Conservation (phyloP, 1,139 yeast species). For the Zygosaccharomyces sapae region DNA sequence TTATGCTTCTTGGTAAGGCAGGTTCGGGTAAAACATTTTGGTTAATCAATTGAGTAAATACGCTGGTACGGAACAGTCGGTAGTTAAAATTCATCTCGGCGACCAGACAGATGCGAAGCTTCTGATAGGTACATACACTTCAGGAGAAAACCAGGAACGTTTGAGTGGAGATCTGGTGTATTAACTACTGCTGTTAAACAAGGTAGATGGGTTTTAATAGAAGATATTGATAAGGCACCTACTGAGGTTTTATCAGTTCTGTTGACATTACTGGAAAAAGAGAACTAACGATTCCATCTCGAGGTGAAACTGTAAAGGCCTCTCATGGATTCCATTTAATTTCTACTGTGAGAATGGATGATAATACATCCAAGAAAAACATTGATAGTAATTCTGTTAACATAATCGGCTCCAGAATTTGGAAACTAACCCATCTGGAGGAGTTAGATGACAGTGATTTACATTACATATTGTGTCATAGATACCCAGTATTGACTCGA, state of each 20-base stretch:
- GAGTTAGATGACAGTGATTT: slow-evolving; percentile 60
- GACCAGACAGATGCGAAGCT: slow-evolving; percentile 96
- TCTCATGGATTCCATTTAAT: slow-evolving; percentile 82
- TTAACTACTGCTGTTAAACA: slow-evolving; percentile 86
- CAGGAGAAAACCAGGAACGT: slow-evolving; percentile 92
- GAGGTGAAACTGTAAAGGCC: slow-evolving; percentile 85
- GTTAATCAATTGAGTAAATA: slow-evolving; percentile 69
- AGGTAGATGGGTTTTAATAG: slow-evolving; percentile 94
- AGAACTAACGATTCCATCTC: slow-evolving; percentile 79
- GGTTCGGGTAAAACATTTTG: slow-evolving; percentile 92
- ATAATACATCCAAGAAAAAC: slow-evolving; percentile 27
- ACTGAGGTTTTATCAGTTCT: slow-evolving; percentile 93
- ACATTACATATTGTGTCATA: slow-evolving; percentile 48
- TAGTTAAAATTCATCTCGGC: slow-evolving; percentile 89
- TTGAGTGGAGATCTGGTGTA: slow-evolving; percentile 94
- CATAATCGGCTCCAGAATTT: slow-evolving; percentile 75
- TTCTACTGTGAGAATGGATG: slow-evolving; percentile 64
- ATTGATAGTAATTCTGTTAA: slow-evolving; percentile 47
- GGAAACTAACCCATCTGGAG: slow-evolving; percentile 58
- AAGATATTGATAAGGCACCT: slow-evolving; percentile 95
- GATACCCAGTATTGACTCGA: slow-evolving; percentile 57
- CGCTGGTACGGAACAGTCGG: slow-evolving; percentile 54
- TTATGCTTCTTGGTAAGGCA: slow-evolving; percentile 73
- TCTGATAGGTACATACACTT: slow-evolving; percentile 85
- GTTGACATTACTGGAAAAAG: slow-evolving; percentile 80